Evolutionary conservation across 2,329 filamentous ascomycete genomes (phyloP).

Genomic region (Verticillium longisporum): DNA sequence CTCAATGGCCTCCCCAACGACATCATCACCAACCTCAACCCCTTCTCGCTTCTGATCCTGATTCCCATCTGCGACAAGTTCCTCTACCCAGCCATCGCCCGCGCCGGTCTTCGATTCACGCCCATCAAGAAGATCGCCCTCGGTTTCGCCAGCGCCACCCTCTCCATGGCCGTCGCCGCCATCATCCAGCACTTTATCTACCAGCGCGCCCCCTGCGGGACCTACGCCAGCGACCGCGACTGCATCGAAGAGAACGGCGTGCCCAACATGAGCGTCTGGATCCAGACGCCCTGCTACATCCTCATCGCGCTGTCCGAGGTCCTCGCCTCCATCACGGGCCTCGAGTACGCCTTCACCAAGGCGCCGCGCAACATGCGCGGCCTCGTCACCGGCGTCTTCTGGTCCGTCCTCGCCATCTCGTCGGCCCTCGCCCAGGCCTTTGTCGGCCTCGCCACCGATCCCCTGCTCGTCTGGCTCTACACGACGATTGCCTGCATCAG

Average conservation of each 20-base stretch:
- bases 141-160: conserved; percentile 16
- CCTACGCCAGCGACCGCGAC: conserved; percentile 34
- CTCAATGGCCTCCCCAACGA: conserved; percentile 8
- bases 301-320: conserved; percentile 22
- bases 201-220: conserved; percentile 41
- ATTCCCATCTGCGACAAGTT: conserved; percentile 61
- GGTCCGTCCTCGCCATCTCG: conserved; percentile 53
- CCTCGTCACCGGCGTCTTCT: conserved; percentile 46
- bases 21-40: conserved; percentile 10
- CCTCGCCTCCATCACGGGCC: conserved; percentile 27
- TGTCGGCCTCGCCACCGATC: conserved; percentile 29
- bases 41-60: conserved; percentile 63
- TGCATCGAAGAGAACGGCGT: conserved; percentile 24
- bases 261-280: conserved; percentile 47
- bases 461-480: conserved; percentile 60
- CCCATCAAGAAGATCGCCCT: conserved; percentile 57
- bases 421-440: conserved; percentile 47
- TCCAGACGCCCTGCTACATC: conserved; percentile 27
- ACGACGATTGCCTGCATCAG: conserved; percentile 50
- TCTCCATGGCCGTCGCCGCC: conserved; percentile 23
- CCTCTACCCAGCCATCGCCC: conserved; percentile 52
- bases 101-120: conserved; percentile 47
- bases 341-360: conserved; percentile 60
- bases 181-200: conserved; percentile 43
- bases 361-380: conserved; percentile 59